A percentile compares a stretch with the other conserved stretches of the same genome.
Conservation (phyloP, 2,329 filamentous ascomycete genomes). For the Pyrenochaeta sp. region DNA sequence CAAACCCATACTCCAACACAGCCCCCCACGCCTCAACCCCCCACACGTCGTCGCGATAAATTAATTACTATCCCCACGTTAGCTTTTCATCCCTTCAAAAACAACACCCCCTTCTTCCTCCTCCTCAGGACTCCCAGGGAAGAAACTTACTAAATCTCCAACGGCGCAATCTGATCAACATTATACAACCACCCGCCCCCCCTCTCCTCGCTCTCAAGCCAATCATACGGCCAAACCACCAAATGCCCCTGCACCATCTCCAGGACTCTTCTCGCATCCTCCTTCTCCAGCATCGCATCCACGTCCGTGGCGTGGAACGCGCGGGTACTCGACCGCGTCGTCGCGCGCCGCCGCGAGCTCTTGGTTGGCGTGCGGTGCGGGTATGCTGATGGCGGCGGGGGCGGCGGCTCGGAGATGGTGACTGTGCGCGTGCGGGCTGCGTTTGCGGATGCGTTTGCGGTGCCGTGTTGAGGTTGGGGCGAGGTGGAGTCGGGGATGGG, state of each 20-base stretch:
- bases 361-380: constrained; percentile 26
- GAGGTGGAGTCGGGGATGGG: constrained; percentile 38
- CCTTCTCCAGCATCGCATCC: constrained; percentile 67
- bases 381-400: constrained; percentile 9
- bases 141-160: constrained; percentile 78
- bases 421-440: constrained; percentile 41
- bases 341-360: constrained; percentile 68
- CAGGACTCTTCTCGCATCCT: constrained; percentile 82
- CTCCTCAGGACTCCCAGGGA: too few relatives aligned
- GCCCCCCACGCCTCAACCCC: too few relatives aligned
- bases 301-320: constrained; percentile 74
- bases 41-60: too few relatives aligned
- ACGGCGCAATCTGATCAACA: constrained; percentile 91
- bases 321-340: constrained; percentile 72
- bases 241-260: constrained; percentile 85
- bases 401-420: constrained; percentile 43
- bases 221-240: constrained; percentile 94
- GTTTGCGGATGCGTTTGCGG: constrained; percentile 10
- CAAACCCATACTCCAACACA: too few relatives aligned
- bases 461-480: constrained; percentile 11
- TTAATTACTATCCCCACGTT: too few relatives aligned
- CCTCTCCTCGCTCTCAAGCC: constrained; percentile 82
- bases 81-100: too few relatives aligned
- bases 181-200: constrained; percentile 97
- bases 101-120: too few relatives aligned